Conservation (phyloP, 192 early-diverging fungal genomes). For the Powellomyces hirtus region DNA sequence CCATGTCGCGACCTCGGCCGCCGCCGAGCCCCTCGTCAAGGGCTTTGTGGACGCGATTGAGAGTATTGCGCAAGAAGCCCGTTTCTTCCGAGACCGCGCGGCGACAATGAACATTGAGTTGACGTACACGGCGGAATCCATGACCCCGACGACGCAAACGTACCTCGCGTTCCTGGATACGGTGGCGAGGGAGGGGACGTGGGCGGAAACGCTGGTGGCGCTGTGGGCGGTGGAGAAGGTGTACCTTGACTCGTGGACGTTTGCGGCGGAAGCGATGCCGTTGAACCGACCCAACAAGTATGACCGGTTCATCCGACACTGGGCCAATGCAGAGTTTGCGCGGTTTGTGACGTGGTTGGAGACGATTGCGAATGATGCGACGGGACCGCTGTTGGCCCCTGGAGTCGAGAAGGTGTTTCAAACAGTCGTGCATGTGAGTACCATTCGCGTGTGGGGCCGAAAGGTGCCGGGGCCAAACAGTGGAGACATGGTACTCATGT, state of each 20-base stretch:
- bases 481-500: neutral
- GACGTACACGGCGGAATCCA: neutral
- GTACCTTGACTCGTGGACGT: conserved; percentile 31
- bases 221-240: conserved; percentile 27
- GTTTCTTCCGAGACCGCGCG: conserved; percentile 21
- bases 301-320: conserved; percentile 19
- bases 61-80: conserved; percentile 14
- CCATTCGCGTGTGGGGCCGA: neutral
- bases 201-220: conserved; percentile 12
- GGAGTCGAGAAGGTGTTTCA: conserved; percentile 13
- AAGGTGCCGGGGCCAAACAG: neutral
- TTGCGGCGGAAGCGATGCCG: conserved; percentile 14
- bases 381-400: neutral
- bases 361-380: conserved; percentile 11
- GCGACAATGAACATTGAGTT: conserved; percentile 3
- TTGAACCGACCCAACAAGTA: conserved; percentile 22
- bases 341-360: conserved; percentile 29
- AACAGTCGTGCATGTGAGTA: conserved; percentile 19
- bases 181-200: conserved; percentile 1
- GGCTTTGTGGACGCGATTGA: conserved; percentile 12
- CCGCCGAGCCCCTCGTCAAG: neutral
- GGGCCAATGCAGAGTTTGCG: conserved; percentile 30
- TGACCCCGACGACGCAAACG: neutral
- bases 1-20: neutral
- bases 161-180: conserved; percentile 14